Evolutionary conservation across 352 stramenopile species (phyloP).

Genomic region (Phytopythium kandeliae): DNA sequence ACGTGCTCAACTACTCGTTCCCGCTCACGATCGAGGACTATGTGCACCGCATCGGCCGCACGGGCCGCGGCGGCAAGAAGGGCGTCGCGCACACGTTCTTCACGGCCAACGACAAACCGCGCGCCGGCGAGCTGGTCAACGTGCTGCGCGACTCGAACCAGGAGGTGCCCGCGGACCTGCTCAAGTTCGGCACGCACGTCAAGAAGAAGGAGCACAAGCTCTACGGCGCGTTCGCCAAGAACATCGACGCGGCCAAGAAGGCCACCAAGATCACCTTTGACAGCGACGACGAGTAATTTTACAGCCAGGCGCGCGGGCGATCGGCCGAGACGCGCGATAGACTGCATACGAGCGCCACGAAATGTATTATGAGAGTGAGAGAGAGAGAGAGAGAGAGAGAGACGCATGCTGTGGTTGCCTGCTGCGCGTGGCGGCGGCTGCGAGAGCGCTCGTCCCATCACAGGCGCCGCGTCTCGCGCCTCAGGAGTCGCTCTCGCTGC

Average conservation of each 20-base stretch:
- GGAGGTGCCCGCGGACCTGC: constrained; percentile 90
- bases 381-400: no score
- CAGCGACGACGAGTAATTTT: constrained; percentile 55
- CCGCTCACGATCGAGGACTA: constrained; percentile 98
- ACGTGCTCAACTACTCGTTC: constrained; percentile 98
- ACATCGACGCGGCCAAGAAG: constrained; percentile 94
- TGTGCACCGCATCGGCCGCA: constrained; percentile 94
- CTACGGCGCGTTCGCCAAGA: constrained; percentile 96
- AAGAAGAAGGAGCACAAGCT: constrained; percentile 99
- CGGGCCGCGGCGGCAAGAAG: constrained; percentile 92
- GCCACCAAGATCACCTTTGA: constrained; percentile 98
- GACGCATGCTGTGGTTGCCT: no score
- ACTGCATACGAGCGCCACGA: constrained; percentile 4
- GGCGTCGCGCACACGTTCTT: constrained; percentile 98
- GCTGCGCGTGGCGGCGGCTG: no score
- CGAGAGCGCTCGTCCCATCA: no score
- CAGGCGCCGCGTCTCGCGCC: no score
- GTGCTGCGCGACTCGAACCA: constrained; percentile 93
- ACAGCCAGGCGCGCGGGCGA: no score
- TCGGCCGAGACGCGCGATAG: background rate
- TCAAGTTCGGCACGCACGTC: constrained; percentile 98
- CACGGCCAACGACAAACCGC: constrained; percentile 95
- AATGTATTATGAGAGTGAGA: constrained; percentile 1
- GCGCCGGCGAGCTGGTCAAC: constrained; percentile 95
- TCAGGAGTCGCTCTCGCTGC: constrained; percentile 23